phyloP scores from a whole-genome alignment of 2,329 filamentous ascomycete species.

The Kalmusia sp. region DNA sequence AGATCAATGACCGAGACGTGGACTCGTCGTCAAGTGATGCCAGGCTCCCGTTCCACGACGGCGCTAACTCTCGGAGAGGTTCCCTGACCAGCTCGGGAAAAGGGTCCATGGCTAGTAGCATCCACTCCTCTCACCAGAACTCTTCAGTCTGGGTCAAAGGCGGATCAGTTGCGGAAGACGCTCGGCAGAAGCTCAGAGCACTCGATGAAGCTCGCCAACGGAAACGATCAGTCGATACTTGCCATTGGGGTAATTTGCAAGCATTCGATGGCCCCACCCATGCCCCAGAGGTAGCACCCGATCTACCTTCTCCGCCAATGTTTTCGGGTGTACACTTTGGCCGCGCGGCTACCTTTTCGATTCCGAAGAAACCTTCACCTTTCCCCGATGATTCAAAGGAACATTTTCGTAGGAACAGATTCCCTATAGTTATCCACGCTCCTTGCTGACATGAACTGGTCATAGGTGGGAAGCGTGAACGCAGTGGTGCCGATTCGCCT shows the following conservation, averaged over 20 bases:
- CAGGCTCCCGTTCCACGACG: not conserved
- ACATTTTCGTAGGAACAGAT: conserved; percentile 10
- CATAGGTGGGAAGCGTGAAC: conserved; percentile 21
- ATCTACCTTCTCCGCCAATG: conserved; percentile 1
- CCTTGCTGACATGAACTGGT: not conserved
- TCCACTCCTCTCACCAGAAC: conserved; percentile 2
- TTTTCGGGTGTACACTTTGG: conserved; percentile 25
- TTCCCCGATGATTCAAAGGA: not conserved
- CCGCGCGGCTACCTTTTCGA: conserved; percentile 17
- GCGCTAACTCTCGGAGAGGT: not conserved
- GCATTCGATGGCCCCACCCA: not conserved
- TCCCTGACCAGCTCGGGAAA: not conserved
- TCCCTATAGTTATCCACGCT: not conserved
- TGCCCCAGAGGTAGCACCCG: not conserved
- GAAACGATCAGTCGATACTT: not conserved
- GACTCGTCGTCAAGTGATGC: no score
- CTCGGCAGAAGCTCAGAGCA: conserved; percentile 28
- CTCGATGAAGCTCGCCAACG: conserved; percentile 30
- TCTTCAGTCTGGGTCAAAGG: conserved; percentile 29
- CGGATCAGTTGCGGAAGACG: conserved; percentile 26
- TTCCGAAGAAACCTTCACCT: not conserved
- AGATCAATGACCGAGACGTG: conserved; percentile 34
- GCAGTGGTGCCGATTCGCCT: conserved; percentile 5
- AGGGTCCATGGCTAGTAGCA: not conserved
- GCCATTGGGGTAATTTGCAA: conserved; percentile 1